Conservation (phyloP, 768 basidiomycete genomes). For the Boletus reticulatus region DNA sequence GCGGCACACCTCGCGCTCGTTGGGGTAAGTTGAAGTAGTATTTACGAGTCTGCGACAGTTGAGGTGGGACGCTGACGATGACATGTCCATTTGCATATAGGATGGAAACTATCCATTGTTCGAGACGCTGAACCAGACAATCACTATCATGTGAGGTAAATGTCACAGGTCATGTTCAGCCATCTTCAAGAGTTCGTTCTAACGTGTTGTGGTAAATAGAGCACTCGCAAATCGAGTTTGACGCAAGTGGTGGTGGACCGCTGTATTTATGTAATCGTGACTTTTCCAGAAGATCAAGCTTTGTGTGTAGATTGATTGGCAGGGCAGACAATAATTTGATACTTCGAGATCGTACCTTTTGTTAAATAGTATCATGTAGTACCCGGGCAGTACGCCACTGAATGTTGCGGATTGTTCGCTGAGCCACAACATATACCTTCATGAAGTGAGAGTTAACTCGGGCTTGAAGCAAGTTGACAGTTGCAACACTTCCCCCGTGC, state of each 20-base stretch:
- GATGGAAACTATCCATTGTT: slow-evolving; percentile 30
- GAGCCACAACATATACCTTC: not conserved
- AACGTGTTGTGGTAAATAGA: too few relatives aligned
- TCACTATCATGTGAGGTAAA: slow-evolving; percentile 19
- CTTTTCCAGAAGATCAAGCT: too few relatives aligned
- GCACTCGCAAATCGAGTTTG: too few relatives aligned
- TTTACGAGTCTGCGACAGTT: not conserved
- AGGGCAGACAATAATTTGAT: not conserved
- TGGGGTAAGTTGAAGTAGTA: slow-evolving; percentile 35
- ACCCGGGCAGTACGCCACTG: not conserved
- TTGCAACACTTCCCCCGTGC: too few relatives aligned
- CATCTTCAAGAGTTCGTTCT: too few relatives aligned
- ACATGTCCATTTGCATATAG: slow-evolving; percentile 18
- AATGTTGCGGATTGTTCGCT: not conserved
- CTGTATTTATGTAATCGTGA: too few relatives aligned
- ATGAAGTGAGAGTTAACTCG: not conserved
- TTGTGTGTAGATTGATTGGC: not conserved
- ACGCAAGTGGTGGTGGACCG: too few relatives aligned
- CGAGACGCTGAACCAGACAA: slow-evolving; percentile 34
- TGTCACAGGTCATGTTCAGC: not conserved
- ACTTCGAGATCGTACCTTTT: not conserved
- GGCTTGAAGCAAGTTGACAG: too few relatives aligned
- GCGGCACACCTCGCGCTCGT: slow-evolving; percentile 39
- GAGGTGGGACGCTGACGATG: not conserved
- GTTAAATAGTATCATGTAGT: not conserved